Evolutionary conservation across 2,329 filamentous ascomycete genomes (phyloP).

Genomic region (Botrytis deweyae): DNA sequence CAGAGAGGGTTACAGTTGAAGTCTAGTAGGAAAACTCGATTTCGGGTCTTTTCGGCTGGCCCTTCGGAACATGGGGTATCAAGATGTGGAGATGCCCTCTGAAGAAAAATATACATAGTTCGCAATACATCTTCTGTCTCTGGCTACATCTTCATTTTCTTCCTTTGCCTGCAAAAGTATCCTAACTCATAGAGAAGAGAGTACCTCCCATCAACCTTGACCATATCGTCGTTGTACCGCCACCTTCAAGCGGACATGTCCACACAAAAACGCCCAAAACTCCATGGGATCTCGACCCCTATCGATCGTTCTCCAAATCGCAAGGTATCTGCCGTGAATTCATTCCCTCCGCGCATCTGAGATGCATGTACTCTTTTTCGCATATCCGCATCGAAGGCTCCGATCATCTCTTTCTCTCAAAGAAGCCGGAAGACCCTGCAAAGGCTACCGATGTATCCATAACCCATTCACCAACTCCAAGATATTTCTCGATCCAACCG

Average conservation of each 20-base stretch:
- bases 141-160: not conserved
- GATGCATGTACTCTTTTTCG: not conserved
- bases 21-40: not conserved
- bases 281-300: conserved; percentile 6
- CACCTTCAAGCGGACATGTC: conserved; percentile 1
- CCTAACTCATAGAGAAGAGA: conserved; percentile 1
- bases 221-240: not conserved
- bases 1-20: not conserved
- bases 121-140: not conserved
- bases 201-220: not conserved
- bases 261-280: conserved; percentile 17
- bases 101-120: conserved; percentile 7
- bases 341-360: not conserved
- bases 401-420: conserved; percentile 76
- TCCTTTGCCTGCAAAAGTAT: not conserved
- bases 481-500: conserved; percentile 89
- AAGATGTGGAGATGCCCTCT: conserved; percentile 13
- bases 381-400: not conserved
- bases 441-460: conserved; percentile 97
- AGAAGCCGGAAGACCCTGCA: conserved; percentile 83
- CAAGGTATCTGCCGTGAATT: conserved; percentile 3
- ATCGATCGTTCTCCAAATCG: not conserved
- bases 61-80: not conserved
- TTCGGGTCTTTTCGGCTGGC: conserved; percentile 6
- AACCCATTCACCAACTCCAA: conserved; percentile 93